Base-by-base conservation (phyloP, 2,329 filamentous ascomycete genomes). In the Mariannaea sp. region DNA sequence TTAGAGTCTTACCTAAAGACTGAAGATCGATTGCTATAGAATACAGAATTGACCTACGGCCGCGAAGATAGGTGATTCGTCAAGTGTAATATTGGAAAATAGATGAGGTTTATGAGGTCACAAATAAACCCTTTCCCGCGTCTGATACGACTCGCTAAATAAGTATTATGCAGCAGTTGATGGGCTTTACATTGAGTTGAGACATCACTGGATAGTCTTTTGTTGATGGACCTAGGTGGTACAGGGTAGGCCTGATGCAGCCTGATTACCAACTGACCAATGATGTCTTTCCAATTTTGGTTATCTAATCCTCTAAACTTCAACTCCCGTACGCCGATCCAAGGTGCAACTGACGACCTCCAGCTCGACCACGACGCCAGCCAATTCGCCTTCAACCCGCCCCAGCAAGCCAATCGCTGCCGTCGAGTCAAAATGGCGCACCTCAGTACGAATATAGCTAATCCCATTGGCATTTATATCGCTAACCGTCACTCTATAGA, bases 391-490 rank as follows among this genome's bases (percentile, higher is more conserved):
- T 55, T 59, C 49, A 55, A 61, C 55, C 53, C 48, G 45, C 56
- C 35, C 14, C 30, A 60, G 48, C 60, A 59, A 64, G 60, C 61
- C 59, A 60, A 46, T 61, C 44, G 53, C 58, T 57, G 60, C 51
- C 49, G 51, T 61, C 58, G 54, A 56, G 58, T 60, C 59, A 71
- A 69, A 56, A 74, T 74, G 72, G 72, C 72, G 64, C 71, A 74
- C 59, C 71, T 74, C 45, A 71, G 72, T 74, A 68, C 40, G 71
- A 27, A 5, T 3, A n/a, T 1, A 1, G 17, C 9, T 7, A 24
- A 6, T 6, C 4, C 19, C 26, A 43, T 55, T 50, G 24, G 17
- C 12, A 20, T 12, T 14, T n/a, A 32, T 12, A 5, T 39, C 40
- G 58, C 71, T 74, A 55, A 74, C 59, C 33, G 35, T 30, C 22